Conservation (phyloP, 192 early-diverging fungal genomes). For the Spizellomyces punctatus region DNA sequence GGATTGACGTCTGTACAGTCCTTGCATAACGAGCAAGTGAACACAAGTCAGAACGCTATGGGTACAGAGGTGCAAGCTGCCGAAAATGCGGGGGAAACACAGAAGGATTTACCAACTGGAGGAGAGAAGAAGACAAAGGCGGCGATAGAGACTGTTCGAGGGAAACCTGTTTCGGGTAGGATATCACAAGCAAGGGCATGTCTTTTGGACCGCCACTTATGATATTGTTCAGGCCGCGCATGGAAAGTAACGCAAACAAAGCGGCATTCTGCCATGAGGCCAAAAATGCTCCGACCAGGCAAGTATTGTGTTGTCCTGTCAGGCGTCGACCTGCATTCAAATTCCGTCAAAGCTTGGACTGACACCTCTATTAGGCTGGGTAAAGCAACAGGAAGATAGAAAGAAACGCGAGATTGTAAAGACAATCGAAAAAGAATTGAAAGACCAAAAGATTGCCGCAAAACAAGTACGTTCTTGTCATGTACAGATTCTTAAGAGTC, state of each 20-base stretch:
- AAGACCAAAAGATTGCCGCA: slow-evolving; percentile 49
- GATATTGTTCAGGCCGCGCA: slow-evolving; percentile 28
- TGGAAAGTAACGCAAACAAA: slow-evolving; percentile 45
- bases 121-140: neutral
- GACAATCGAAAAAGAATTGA: slow-evolving; percentile 52
- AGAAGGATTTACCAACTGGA: neutral
- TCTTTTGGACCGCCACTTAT: neutral
- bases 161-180: slow-evolving; percentile 7
- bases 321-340: neutral
- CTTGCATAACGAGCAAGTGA: no score
- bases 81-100: no score
- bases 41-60: no score
- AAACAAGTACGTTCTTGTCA: slow-evolving; percentile 50
- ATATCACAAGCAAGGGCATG: neutral
- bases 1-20: no score
- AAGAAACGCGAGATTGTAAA: slow-evolving; percentile 50
- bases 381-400: slow-evolving; percentile 51
- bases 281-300: slow-evolving; percentile 37
- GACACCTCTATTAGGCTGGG: slow-evolving; percentile 45
- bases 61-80: no score
- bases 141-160: neutral
- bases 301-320: neutral
- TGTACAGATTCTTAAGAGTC: neutral
- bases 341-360: neutral
- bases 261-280: slow-evolving; percentile 28